phyloP scores from a whole-genome alignment of 2,329 filamentous ascomycete genomes.

The Pseudocercospora fijiensis region DNA sequence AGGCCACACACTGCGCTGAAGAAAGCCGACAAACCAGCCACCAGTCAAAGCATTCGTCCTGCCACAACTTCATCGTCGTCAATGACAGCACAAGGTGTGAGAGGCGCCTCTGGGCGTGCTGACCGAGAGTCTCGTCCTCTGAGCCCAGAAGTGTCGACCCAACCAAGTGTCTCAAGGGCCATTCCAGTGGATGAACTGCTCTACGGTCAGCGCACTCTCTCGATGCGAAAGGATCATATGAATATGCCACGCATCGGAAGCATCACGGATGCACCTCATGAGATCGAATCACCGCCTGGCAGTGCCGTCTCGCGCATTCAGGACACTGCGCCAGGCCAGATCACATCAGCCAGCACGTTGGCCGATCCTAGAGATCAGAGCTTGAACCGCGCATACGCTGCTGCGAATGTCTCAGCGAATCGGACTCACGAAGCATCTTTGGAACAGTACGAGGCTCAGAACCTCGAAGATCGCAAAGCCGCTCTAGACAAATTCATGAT shows the following conservation, averaged over 20 bases:
- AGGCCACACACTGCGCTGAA: not conserved
- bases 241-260: constrained; percentile 27
- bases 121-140: not conserved
- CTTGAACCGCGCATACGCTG: constrained; percentile 12
- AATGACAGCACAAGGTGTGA: not conserved
- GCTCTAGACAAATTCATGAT: constrained; percentile 53
- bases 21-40: not conserved
- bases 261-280: constrained; percentile 30
- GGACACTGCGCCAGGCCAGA: not conserved
- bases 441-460: constrained; percentile 41
- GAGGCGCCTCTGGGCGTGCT: not conserved
- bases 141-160: not conserved
- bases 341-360: not conserved
- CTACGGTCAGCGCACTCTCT: constrained; percentile 10
- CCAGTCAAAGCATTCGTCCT: not conserved
- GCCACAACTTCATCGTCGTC: constrained; percentile 5
- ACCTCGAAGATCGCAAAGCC: constrained; percentile 43
- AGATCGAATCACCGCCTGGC: constrained; percentile 27
- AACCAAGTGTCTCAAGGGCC: constrained; percentile 1
- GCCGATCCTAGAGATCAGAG: not conserved
- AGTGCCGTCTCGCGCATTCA: not conserved
- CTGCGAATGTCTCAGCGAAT: not conserved
- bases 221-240: constrained; percentile 18
- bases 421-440: constrained; percentile 14
- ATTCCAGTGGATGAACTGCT: constrained; percentile 25